Evolutionary conservation across 73 alveolate genomes (phyloP), one percentile per base, ranked within the genome.

Genomic region (Paramecium bursaria): DNA sequence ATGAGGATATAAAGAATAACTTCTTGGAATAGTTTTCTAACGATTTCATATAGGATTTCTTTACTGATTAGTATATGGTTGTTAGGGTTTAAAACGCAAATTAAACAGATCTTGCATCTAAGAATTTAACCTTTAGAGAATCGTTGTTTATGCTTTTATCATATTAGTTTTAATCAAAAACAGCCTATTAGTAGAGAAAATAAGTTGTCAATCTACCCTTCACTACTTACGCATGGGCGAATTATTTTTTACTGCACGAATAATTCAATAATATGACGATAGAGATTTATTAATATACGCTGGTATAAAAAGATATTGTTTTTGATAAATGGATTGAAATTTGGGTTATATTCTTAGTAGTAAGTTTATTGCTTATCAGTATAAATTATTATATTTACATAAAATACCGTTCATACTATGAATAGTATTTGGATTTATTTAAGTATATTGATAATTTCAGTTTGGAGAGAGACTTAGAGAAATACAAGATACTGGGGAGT

Each of bases 1-100:
- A 67, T 67, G 55, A 31, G 33, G 82, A 67, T 67, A 39, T 67
- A 57, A 67, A 67, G 13, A 1, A n/a, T 14, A 67, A 42, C 27
- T 67, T 67, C 22, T 14, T 33, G 10, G 39, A 33, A 30, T 67
- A 67, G 42, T 35, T 67, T 21, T 35, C 33, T 4, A 67, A 67
- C 21, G 60, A 53, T 11, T 67, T 39, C 17, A 5, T 67, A 10
- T 14, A 25, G 13, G 82, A 67, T 1, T 67, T 67, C 46, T 67
- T 67, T 19, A 42, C 55, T 10, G 82, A 67, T 67, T 31, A 67
- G 27, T 26, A 17, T 0, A 25, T 15, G 4, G 61, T 35, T 42
- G 57, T 67, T 19, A 35, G 17, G 14, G 31, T 67, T 9, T 13
- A 10, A 21, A n/a, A 35, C 15, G 48, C 25, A 15, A n/a, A 30